These are phyloP conservation scores for Pseudogymnoascus sp. DNA, from an alignment of 2,329 filamentous ascomycete species.

Conservation along the genomic window DNA sequence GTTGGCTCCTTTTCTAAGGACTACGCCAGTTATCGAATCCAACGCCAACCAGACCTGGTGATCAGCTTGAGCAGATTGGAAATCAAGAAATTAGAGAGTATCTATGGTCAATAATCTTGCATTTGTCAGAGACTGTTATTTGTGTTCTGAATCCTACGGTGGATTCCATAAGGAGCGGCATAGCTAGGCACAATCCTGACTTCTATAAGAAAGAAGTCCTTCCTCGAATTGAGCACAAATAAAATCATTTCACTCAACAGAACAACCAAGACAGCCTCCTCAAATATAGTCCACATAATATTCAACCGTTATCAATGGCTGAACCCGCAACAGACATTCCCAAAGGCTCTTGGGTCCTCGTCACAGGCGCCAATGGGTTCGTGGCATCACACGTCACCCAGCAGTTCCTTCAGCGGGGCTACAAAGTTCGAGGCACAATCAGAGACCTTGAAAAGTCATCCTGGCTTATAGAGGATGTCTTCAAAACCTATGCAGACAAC, in stretches of 20 bases:
- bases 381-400: conserved; percentile 35
- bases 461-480: conserved; percentile 30
- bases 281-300: background rate
- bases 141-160: background rate
- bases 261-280: background rate
- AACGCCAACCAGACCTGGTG: background rate
- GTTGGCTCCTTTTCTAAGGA: background rate
- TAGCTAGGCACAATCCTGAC: background rate
- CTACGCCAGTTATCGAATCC: background rate
- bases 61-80: background rate
- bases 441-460: conserved; percentile 28
- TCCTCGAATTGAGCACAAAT: background rate
- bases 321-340: conserved; percentile 18
- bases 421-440: conserved; percentile 38
- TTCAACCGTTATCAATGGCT: background rate
- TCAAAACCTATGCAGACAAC: conserved; percentile 23
- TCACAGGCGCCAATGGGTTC: conserved; percentile 40
- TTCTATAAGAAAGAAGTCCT: background rate
- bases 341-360: conserved; percentile 30
- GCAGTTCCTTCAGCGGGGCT: conserved; percentile 35
- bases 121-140: background rate
- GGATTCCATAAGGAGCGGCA: background rate
- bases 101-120: background rate
- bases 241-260: background rate
- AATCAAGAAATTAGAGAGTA: background rate